Conservation (phyloP, 805 yeast species). For the Metschnikowia anglica region DNA sequence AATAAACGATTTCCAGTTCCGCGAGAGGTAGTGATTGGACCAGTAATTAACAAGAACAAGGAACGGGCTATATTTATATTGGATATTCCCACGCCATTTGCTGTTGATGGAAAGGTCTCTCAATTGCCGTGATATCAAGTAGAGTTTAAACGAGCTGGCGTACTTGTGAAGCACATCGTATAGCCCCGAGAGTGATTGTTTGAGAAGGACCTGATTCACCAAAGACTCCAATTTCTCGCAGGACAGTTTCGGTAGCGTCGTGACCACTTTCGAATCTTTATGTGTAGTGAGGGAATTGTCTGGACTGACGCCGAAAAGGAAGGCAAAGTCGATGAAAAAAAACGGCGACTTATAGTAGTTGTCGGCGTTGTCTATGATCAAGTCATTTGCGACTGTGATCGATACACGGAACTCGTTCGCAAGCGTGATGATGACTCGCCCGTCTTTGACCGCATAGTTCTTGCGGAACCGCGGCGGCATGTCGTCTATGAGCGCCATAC, state of each 20-base stretch:
- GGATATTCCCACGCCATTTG: conserved; percentile 60
- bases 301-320: conserved; percentile 52
- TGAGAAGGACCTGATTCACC: conserved; percentile 52
- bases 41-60: conserved; percentile 63
- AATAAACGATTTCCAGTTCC: conserved; percentile 50
- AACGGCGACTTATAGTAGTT: conserved; percentile 56
- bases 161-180: conserved; percentile 58
- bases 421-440: conserved; percentile 67
- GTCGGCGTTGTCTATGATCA: conserved; percentile 47
- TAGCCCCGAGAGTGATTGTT: conserved; percentile 49
- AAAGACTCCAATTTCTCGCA: conserved; percentile 49
- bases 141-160: conserved; percentile 63
- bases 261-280: conserved; percentile 25
- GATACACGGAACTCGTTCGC: conserved; percentile 59
- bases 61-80: conserved; percentile 56
- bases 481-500: conserved; percentile 65
- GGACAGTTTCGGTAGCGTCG: conserved; percentile 32
- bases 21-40: conserved; percentile 45
- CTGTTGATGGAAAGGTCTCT: conserved; percentile 43
- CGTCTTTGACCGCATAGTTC: conserved; percentile 67
- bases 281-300: conserved; percentile 35
- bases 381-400: conserved; percentile 68
- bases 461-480: conserved; percentile 62
- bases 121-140: conserved; percentile 58
- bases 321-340: conserved; percentile 73